Percentiles rank a stretch among this genome's conserved stretches.
phyloP scores from a whole-genome alignment of 345 rosid species.

The Citrus maxima region DNA sequence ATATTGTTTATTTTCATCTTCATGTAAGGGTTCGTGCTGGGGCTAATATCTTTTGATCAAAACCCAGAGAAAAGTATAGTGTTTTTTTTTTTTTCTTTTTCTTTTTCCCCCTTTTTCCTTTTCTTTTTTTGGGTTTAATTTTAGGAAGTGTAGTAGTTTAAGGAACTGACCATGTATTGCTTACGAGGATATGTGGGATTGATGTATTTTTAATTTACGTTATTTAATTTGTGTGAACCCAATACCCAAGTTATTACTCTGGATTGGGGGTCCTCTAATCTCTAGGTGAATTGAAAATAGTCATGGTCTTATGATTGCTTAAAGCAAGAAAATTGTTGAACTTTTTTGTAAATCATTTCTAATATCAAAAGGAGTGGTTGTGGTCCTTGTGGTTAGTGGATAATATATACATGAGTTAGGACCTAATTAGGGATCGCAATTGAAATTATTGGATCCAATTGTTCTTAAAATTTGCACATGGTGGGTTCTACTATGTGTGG shows the following conservation, averaged over 20 bases:
- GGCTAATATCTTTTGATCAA: slow-evolving; percentile 1
- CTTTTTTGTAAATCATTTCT: neutral
- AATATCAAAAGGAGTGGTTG: slow-evolving; percentile 3
- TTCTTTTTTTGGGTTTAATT: neutral
- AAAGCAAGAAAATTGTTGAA: neutral
- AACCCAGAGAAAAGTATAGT: slow-evolving; percentile 5
- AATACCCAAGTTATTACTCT: neutral
- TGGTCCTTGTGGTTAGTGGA: neutral
- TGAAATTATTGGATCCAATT: too few relatives aligned
- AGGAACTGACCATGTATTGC: neutral
- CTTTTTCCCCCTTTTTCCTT: too few relatives aligned
- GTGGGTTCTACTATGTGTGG: too few relatives aligned
- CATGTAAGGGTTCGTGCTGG: slow-evolving; percentile 12
- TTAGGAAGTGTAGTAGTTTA: neutral
- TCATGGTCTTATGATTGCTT: slow-evolving; percentile 14
- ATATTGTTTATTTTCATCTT: neutral
- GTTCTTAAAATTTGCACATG: too few relatives aligned
- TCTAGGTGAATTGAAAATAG: neutral
- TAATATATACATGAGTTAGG: too few relatives aligned
- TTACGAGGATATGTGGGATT: neutral
- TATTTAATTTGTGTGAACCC: slow-evolving; percentile 4
- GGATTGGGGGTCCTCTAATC: neutral
- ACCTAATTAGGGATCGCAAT: too few relatives aligned
- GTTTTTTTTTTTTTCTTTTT: too few relatives aligned
- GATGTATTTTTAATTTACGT: neutral